phyloP scores from a whole-genome alignment of 192 early-diverging fungal species.

The Backusella mclennaniae region DNA sequence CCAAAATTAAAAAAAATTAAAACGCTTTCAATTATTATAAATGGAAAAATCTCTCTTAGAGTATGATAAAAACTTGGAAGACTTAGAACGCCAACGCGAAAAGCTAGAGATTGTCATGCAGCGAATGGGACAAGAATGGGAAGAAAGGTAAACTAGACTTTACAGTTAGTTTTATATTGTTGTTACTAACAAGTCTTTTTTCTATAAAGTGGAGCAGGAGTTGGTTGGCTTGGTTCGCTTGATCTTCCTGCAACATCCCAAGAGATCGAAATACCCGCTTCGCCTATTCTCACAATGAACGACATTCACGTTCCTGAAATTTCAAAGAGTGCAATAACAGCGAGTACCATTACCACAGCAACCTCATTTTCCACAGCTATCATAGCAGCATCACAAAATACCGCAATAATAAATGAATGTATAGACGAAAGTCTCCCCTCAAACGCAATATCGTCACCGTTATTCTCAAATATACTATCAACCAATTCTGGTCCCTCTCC shows the following conservation, averaged over 20 bases:
- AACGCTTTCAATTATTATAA: background rate
- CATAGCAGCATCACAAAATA: background rate
- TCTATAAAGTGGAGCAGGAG: conserved; percentile 31
- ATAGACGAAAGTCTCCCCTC: background rate
- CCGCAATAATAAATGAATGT: background rate
- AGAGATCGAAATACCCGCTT: background rate
- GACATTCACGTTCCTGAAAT: conserved; percentile 4
- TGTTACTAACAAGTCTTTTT: background rate
- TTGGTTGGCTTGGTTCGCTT: conserved; percentile 33
- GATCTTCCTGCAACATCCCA: background rate
- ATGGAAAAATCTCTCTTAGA: conserved; percentile 26
- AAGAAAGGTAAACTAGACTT: conserved; percentile 29
- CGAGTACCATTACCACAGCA: background rate
- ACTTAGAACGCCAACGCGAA: conserved; percentile 29
- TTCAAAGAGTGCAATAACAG: background rate
- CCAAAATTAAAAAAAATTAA: background rate
- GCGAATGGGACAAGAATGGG: conserved; percentile 40
- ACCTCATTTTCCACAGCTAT: background rate
- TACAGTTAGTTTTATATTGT: background rate
- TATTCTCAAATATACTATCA: background rate
- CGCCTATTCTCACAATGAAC: background rate
- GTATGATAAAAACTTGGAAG: conserved; percentile 38
- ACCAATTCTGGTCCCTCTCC: conserved; percentile 10
- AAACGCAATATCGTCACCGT: background rate
- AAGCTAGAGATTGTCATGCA: conserved; percentile 32